phyloP scores from a whole-genome alignment of 257 asterid genomes.

The Primulina eburnea region DNA sequence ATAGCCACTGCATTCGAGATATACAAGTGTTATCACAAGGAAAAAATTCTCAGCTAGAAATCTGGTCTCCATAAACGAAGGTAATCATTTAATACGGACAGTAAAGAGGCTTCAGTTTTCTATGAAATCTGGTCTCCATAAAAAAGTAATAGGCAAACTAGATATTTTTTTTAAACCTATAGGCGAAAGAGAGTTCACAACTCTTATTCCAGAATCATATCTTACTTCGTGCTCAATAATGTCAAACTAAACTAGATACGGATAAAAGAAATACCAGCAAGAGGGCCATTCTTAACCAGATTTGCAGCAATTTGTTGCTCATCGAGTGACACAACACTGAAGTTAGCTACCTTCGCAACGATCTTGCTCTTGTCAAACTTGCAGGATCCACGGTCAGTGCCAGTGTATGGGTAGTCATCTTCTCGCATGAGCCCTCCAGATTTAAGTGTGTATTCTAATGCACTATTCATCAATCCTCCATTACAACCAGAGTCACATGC shows the following conservation, averaged over 20 bases:
- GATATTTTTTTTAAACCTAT: too few species aligned
- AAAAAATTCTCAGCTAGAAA: not conserved
- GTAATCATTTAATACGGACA: not conserved
- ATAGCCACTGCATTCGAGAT: constrained; percentile 64
- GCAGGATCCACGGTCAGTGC: constrained; percentile 42
- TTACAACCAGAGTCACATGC: constrained; percentile 85
- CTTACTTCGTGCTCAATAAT: too few species aligned
- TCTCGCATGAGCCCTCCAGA: constrained; percentile 88
- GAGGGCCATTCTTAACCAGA: constrained; percentile 85
- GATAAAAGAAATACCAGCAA: constrained; percentile 57
- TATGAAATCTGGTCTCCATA: not conserved
- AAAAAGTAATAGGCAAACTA: too few species aligned
- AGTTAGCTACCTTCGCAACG: constrained; percentile 76
- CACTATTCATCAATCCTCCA: constrained; percentile 76
- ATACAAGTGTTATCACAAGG: not conserved
- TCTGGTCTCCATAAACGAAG: not conserved
- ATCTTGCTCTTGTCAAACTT: constrained; percentile 68
- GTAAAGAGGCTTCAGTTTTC: not conserved
- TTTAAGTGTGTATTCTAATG: constrained; percentile 52
- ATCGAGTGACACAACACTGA: constrained; percentile 28
- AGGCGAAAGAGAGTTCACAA: too few species aligned
- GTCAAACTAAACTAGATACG: not conserved
- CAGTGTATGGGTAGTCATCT: constrained; percentile 66
- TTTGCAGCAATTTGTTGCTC: constrained; percentile 93
- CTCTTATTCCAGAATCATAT: too few species aligned